A percentile compares a stretch with the other conserved stretches of the same genome.
phyloP scores from a whole-genome alignment of 441 rosid genomes.

The Populus hybrid region DNA sequence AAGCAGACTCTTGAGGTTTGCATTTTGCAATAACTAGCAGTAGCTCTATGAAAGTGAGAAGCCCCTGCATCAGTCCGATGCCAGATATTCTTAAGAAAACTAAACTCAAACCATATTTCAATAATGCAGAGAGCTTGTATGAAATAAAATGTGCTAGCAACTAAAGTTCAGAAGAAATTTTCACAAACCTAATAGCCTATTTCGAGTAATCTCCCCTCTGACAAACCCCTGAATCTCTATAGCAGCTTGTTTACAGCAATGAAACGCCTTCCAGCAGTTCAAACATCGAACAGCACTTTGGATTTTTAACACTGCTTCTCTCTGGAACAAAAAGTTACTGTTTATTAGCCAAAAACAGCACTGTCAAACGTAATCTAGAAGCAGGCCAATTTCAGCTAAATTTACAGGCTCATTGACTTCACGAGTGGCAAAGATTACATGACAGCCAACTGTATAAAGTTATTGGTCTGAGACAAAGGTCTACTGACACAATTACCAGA shows the following conservation, averaged over 20 bases:
- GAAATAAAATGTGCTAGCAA: neutral
- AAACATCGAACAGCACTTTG: slow-evolving; percentile 53
- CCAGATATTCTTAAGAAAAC: slow-evolving; percentile 10
- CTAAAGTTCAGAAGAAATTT: slow-evolving; percentile 10
- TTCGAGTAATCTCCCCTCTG: slow-evolving; percentile 47
- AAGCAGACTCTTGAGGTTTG: slow-evolving; percentile 24
- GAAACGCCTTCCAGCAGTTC: slow-evolving; percentile 35
- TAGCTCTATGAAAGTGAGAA: slow-evolving; percentile 27
- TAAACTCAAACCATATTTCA: neutral
- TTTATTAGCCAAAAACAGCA: slow-evolving; percentile 64
- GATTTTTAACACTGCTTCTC: slow-evolving; percentile 47
- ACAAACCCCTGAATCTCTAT: slow-evolving; percentile 53
- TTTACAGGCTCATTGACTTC: neutral
- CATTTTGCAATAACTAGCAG: slow-evolving; percentile 12
- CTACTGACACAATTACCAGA: neutral
- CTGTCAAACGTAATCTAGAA: slow-evolving; percentile 9
- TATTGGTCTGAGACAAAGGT: neutral
- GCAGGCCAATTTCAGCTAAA: neutral
- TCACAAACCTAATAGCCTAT: slow-evolving; percentile 56
- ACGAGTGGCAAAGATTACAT: neutral
- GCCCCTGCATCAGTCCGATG: slow-evolving; percentile 43
- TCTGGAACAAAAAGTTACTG: slow-evolving; percentile 38
- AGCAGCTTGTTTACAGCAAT: slow-evolving; percentile 48
- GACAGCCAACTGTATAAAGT: neutral
- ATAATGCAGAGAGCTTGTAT: neutral